Evolutionary conservation across 2,329 filamentous ascomycete genomes (phyloP), one percentile per base, ranked within the genome.

Genomic region (Didymella pinodella): DNA sequence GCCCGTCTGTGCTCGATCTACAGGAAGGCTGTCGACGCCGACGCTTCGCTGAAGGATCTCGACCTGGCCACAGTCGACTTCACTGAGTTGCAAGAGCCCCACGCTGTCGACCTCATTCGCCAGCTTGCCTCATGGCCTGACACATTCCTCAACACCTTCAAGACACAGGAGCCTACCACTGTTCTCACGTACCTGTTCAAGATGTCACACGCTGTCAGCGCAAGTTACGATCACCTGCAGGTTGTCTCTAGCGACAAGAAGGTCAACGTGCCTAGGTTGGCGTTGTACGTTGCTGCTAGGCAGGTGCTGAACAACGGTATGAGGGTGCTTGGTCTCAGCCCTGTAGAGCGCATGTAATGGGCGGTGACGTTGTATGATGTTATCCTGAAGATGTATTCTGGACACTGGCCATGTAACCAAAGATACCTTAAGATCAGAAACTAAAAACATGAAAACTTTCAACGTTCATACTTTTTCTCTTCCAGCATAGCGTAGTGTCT

Each of bases 91-190:
- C 86, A 82, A 0, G 91, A 93, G 78, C 80, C 85, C 38, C 90
- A 93, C 72, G 91, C 90, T 22, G 77, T 88, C 47, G 88, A 93
- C 68, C 83, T 94, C 38, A 84, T 92, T 64, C 87, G 93, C 31
- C 83, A 90, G 45, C 84, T 96, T n/a, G 85, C 89, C 8, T 90
- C 93, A 73, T 96, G 91, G 85, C 93, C 93, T 2, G 92, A 96
- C 69, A 90, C 92, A 5, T 87, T 96, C 58, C 83, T 89, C 72
- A 94, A 94, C 78, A 93, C 92, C 0, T 82, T 95, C 68, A 91
- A 91, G 82, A 96, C 91, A 0, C 84, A 93, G 22, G 93, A 96
- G 75, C 88, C 89, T 0, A 85, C 86, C 1, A 90, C 87, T 0
- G 81, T 90, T 40, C 78, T 90, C 36, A 86, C 84, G 4, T 92